Conservation (phyloP, 2,329 filamentous ascomycete genomes). For the Exophiala oligosperma region DNA sequence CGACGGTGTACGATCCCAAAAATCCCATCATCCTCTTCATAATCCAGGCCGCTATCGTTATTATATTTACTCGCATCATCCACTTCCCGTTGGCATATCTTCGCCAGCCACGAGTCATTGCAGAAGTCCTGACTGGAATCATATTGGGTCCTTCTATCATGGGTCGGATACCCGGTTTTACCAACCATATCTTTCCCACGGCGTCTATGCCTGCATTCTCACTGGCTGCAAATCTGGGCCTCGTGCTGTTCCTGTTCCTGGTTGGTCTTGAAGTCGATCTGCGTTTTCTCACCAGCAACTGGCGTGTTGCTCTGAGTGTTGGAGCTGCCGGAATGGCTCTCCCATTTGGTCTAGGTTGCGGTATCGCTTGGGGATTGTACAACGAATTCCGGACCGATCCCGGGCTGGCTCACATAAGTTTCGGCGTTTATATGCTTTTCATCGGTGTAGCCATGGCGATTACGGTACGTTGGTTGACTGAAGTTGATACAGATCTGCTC, state of each 20-base stretch:
- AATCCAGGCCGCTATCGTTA: constrained; percentile 71
- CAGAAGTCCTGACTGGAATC: constrained; percentile 82
- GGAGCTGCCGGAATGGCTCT: constrained; percentile 76
- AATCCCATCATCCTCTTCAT: constrained; percentile 77
- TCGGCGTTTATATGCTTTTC: constrained; percentile 70
- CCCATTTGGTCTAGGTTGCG: constrained; percentile 79
- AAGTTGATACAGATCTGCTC: neutral
- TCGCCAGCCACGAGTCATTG: constrained; percentile 78
- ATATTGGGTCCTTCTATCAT: constrained; percentile 84
- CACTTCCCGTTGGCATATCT: constrained; percentile 76
- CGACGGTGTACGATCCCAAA: constrained; percentile 65
- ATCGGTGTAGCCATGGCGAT: constrained; percentile 93
- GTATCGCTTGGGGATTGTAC: constrained; percentile 78
- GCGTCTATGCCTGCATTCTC: constrained; percentile 73
- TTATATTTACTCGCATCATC: constrained; percentile 71
- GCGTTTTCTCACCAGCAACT: constrained; percentile 73
- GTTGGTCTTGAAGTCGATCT: constrained; percentile 87
- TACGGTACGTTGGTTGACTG: constrained; percentile 56
- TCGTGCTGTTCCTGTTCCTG: constrained; percentile 83
- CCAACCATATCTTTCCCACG: constrained; percentile 71
- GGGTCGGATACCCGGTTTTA: constrained; percentile 80
- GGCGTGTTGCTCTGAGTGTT: constrained; percentile 75
- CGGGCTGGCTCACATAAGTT: constrained; percentile 57
- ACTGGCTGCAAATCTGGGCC: constrained; percentile 77
- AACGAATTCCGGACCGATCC: constrained; percentile 65